phyloP scores from a whole-genome alignment of 208 protist species.

The Naegleria lovaniensis region DNA sequence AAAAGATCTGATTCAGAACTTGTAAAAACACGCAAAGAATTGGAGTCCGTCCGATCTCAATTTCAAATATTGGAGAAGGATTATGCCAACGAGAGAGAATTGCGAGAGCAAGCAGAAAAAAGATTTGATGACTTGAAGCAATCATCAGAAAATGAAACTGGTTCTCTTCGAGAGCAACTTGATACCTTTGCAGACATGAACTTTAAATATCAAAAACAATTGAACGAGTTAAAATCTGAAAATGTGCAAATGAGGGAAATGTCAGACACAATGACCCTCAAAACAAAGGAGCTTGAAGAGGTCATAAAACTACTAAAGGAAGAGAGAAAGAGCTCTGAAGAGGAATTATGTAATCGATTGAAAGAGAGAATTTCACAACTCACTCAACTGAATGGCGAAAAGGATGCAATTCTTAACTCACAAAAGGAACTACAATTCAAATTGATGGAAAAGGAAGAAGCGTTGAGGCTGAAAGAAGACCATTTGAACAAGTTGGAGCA shows the following conservation, averaged over 20 bases:
- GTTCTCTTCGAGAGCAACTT: not conserved
- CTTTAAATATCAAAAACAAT: not conserved
- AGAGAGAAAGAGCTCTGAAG: not conserved
- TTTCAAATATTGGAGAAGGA: not conserved
- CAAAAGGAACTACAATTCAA: not conserved
- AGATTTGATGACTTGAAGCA: not conserved
- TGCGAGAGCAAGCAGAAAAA: not conserved
- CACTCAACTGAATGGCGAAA: not conserved
- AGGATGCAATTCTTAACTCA: not conserved
- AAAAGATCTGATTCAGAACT: not conserved
- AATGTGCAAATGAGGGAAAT: not conserved
- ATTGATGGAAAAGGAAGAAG: not conserved
- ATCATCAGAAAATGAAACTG: not conserved
- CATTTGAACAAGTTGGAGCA: not conserved
- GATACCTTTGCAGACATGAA: not conserved
- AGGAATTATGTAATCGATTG: not conserved
- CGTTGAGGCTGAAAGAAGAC: not conserved
- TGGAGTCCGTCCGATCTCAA: not conserved
- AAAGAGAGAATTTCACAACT: not conserved
- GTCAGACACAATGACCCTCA: not conserved
- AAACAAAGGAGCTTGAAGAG: not conserved
- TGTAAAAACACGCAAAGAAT: not conserved
- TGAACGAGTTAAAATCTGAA: not conserved
- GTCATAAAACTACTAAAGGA: not conserved
- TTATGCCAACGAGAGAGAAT: not conserved